Conservation (phyloP, 106 monocot species). For the Narthecium ossifragum region DNA sequence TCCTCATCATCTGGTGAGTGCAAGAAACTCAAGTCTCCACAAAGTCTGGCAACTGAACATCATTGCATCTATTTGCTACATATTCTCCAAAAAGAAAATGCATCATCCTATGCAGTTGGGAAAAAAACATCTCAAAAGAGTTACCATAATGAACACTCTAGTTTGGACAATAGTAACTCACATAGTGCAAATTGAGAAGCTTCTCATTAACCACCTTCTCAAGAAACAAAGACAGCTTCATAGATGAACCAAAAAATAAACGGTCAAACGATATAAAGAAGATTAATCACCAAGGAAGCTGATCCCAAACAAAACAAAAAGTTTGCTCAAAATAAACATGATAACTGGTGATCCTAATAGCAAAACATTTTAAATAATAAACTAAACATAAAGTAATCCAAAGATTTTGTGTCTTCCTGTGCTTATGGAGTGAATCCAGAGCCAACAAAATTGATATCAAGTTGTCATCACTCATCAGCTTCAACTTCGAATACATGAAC, state of each 20-base stretch:
- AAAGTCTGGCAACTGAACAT: conserved; percentile 68
- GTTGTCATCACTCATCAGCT: too few species aligned
- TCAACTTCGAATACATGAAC: too few species aligned
- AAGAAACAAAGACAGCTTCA: conserved; percentile 81
- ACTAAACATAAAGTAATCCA: neutral
- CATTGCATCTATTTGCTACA: conserved; percentile 35
- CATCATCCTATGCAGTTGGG: neutral
- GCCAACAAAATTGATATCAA: too few species aligned
- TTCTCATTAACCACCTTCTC: conserved; percentile 88
- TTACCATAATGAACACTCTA: neutral
- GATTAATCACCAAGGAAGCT: neutral
- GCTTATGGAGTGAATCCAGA: too few species aligned
- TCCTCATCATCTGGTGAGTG: too few species aligned
- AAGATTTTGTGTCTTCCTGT: too few species aligned
- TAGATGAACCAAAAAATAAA: conserved; percentile 35
- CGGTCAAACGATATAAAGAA: neutral
- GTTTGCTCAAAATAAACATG: neutral
- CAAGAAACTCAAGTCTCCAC: conserved; percentile 77
- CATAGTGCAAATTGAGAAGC: conserved; percentile 68
- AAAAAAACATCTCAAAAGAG: neutral
- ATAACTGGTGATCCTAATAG: neutral
- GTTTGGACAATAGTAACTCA: too few species aligned
- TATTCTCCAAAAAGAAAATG: conserved; percentile 5
- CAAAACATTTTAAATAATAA: neutral
- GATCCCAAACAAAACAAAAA: neutral